Evolutionary conservation across 345 rosid species (phyloP).

Genomic region (Turritis glabra): DNA sequence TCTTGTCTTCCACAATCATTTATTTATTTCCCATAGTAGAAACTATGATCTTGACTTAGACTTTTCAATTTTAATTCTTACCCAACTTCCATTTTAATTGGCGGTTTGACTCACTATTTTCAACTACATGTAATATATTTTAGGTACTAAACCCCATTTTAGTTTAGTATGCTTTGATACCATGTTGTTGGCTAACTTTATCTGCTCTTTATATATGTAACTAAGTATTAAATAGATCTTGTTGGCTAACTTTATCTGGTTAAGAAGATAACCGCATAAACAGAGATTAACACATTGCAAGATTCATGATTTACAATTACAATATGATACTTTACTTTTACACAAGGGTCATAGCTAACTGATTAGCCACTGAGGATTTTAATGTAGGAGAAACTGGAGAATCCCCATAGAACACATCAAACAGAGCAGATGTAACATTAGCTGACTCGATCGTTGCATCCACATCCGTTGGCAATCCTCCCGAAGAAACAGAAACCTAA

Average conservation of each 20-base stretch:
- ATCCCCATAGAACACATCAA: slow-evolving; percentile 76
- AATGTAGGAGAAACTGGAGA: slow-evolving; percentile 79
- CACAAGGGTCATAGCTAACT: slow-evolving; percentile 45
- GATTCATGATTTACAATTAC: slow-evolving; percentile 9
- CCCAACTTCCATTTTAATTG: background rate
- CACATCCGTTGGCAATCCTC: slow-evolving; percentile 51
- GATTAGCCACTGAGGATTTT: slow-evolving; percentile 63
- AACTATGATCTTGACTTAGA: background rate
- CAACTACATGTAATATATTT: background rate
- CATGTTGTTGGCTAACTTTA: too few relatives aligned
- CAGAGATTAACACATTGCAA: slow-evolving; percentile 15
- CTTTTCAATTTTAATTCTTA: background rate
- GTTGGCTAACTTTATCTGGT: background rate
- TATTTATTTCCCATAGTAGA: background rate
- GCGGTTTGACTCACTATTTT: background rate
- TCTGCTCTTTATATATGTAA: background rate
- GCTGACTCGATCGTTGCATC: slow-evolving; percentile 67
- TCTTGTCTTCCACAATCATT: background rate
- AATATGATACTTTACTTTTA: background rate
- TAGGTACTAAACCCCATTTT: background rate
- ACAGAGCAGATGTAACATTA: slow-evolving; percentile 61
- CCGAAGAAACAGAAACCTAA: slow-evolving; percentile 66
- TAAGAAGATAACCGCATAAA: background rate
- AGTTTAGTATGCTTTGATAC: background rate
- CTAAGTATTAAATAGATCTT: background rate